Evolutionary conservation across 2,329 filamentous ascomycete genomes (phyloP).

Genomic region (Colletotrichum scovillei): DNA sequence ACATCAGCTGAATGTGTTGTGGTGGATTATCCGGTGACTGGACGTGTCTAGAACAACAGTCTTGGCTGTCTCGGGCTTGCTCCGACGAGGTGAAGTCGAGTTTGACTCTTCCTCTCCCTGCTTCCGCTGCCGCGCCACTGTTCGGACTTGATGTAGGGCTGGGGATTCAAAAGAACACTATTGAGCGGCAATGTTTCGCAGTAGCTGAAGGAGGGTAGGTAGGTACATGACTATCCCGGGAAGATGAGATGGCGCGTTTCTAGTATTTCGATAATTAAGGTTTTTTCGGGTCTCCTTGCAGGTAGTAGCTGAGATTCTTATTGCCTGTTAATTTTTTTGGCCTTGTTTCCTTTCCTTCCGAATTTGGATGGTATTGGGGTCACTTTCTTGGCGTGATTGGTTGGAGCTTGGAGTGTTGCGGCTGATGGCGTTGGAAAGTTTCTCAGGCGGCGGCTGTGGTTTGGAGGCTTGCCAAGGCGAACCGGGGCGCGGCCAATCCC

Average conservation of each 20-base stretch:
- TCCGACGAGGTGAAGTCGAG: constrained; percentile 11
- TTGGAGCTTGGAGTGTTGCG: background rate
- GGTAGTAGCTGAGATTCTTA: background rate
- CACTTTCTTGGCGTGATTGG: constrained; percentile 30
- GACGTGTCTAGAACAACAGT: background rate
- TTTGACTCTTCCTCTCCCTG: constrained; percentile 12
- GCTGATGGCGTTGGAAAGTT: background rate
- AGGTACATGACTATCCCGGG: too few relatives aligned
- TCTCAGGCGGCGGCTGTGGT: background rate
- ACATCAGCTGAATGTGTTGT: background rate
- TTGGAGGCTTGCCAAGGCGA: background rate
- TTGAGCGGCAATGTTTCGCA: background rate
- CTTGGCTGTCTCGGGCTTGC: background rate
- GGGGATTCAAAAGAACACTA: background rate
- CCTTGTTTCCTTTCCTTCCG: background rate
- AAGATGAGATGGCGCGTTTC: background rate
- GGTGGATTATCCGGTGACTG: background rate
- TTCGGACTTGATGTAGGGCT: background rate
- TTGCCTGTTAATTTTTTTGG: too few relatives aligned
- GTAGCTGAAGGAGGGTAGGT: background rate
- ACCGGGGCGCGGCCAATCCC: background rate
- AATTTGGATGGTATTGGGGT: constrained; percentile 8
- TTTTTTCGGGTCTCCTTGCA: background rate
- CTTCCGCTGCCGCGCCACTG: background rate
- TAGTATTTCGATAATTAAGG: background rate